Evolutionary conservation across 2,329 filamentous ascomycete species (phyloP).

Genomic region (Thielaviopsis euricoi): DNA sequence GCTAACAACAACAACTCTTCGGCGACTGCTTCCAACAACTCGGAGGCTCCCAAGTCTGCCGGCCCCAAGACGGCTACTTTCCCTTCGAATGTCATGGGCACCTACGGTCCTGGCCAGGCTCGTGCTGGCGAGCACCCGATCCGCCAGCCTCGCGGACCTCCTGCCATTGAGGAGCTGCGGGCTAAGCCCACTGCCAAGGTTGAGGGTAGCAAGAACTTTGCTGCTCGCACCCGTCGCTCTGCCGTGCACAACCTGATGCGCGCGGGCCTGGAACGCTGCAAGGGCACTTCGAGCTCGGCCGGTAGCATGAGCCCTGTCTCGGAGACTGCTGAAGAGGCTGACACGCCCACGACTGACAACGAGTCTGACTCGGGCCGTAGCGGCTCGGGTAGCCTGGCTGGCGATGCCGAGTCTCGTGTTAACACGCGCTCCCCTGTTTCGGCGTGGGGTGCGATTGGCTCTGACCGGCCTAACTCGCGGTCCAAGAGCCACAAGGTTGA

Average conservation of each 20-base stretch:
- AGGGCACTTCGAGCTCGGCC: conserved; percentile 51
- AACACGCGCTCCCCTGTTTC: conserved; percentile 57
- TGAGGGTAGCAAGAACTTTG: conserved; percentile 96
- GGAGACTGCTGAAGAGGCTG: conserved; percentile 52
- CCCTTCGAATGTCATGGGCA: conserved; percentile 68
- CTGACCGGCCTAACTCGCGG: conserved; percentile 59
- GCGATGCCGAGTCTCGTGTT: conserved; percentile 51
- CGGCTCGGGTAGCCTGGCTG: conserved; percentile 64
- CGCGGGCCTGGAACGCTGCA: conserved; percentile 74
- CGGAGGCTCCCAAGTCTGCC: conserved; percentile 31
- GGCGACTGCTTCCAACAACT: conserved; percentile 25
- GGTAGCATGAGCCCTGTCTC: conserved; percentile 83
- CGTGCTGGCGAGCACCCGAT: conserved; percentile 88
- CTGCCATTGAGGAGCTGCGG: conserved; percentile 77
- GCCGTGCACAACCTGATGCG: conserved; percentile 84
- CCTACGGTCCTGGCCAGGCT: conserved; percentile 81
- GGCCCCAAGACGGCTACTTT: conserved; percentile 67
- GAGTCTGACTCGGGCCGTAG: conserved; percentile 56
- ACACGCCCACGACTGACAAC: conserved; percentile 56
- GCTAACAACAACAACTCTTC: conserved; percentile 38
- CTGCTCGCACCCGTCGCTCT: conserved; percentile 75
- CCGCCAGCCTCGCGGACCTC: conserved; percentile 84
- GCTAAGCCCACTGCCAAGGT: conserved; percentile 81
- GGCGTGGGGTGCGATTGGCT: conserved; percentile 65
- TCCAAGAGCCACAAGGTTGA: conserved; percentile 38